Base-by-base conservation (phyloP, 1,284 basidiomycete species). In the Cryptococcus sp. region DNA sequence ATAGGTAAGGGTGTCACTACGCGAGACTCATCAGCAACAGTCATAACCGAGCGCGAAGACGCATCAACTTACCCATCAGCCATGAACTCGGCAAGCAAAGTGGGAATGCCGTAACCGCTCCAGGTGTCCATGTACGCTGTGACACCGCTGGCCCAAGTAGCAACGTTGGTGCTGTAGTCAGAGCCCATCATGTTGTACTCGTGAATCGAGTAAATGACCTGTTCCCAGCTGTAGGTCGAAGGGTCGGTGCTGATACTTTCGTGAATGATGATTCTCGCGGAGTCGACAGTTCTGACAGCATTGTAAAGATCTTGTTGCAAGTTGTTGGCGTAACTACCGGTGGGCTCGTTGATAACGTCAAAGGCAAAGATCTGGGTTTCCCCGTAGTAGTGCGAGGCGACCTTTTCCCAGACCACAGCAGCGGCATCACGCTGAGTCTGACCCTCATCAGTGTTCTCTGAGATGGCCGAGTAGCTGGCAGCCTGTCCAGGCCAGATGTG, bases 341-440 rank as follows among this genome's bases (percentile, higher is more conserved):
- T 73, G 37, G 69, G 69, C 58, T 73, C 70, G 61, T 73, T 73
- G 66, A 73, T 73, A 7, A 65, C 59, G 52, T 73, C 70, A 45
- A 62, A 73, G 11, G 58, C 70, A 41, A 63, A 64, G 54, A 73
- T 70, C 52, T 60, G 55, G 15, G 58, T 51, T 50, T 73, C 70
- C 26, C 66, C 68, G 19, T 61, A 51, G 51, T 67, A 73, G 53
- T 70, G 69, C 8, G 44, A 19, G 19, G 69, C 69, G 26, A 73
- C 65, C 53, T 65, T 64, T 44, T 65, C 65, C 70, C 70, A 73
- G 53, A 73, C 64, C 38, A 57, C 63, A 20, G 57, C 69, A 23
- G 59, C 62, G 3, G 53, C 57, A 46, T 61, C 57, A 44, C 70
- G 63, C 40, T 65, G 61, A 15, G 49, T 50, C 39, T 61, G 55